Percentiles rank a stretch among this genome's conserved stretches.
Conservation (phyloP, 768 basidiomycete genomes). For the Boletales sp. region DNA sequence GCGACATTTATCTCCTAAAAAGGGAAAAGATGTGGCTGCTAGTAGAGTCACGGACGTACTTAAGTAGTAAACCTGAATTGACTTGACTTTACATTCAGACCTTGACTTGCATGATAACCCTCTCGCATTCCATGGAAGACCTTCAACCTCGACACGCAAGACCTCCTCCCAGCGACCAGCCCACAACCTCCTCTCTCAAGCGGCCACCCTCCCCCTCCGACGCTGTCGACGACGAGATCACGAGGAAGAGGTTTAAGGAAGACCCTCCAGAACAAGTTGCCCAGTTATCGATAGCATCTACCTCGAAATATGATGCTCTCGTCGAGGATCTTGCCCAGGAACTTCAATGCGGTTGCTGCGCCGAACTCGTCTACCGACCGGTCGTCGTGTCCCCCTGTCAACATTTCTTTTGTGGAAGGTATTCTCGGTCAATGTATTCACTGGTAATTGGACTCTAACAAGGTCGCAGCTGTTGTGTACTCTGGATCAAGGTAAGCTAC, state of each 20-base stretch:
- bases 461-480: slow-evolving; percentile 61
- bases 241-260: slow-evolving; percentile 61
- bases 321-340: slow-evolving; percentile 67
- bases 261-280: slow-evolving; percentile 25
- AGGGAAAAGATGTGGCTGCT: slow-evolving; percentile 24
- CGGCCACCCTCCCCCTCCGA: slow-evolving; percentile 61
- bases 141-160: slow-evolving; percentile 1
- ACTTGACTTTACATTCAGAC: slow-evolving; percentile 14
- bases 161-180: slow-evolving; percentile 9
- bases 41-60: slow-evolving; percentile 16
- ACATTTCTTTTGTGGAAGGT: slow-evolving; percentile 92
- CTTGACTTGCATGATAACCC: slow-evolving; percentile 15
- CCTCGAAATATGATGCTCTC: slow-evolving; percentile 32
- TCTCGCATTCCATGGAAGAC: slow-evolving; percentile 17
- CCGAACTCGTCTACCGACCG: slow-evolving; percentile 76
- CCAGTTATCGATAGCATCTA: slow-evolving; percentile 11
- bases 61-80: slow-evolving; percentile 15
- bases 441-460: slow-evolving; percentile 40
- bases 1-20: slow-evolving; percentile 12
- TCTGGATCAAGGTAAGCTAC: slow-evolving; percentile 79
- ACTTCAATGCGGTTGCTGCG: slow-evolving; percentile 83
- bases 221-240: slow-evolving; percentile 41
- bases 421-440: slow-evolving; percentile 12
- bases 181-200: slow-evolving; percentile 40
- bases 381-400: slow-evolving; percentile 83